phyloP scores from a whole-genome alignment of 2,329 filamentous ascomycete species.

The Trichoderma brevicompactum region DNA sequence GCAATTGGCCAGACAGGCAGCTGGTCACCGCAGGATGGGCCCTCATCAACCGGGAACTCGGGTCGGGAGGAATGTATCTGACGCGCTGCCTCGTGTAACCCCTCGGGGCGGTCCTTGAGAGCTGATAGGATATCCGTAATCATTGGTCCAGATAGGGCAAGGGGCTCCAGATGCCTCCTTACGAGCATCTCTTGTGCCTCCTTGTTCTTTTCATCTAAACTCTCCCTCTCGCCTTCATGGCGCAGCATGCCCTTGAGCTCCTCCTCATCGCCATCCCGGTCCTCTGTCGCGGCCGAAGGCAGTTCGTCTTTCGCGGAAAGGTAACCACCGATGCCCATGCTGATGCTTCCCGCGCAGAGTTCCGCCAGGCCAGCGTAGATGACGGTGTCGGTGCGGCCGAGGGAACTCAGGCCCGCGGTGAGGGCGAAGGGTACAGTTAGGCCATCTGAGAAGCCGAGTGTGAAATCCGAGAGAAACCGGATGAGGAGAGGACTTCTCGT shows the following conservation, averaged over 20 bases:
- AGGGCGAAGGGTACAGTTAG: conserved; percentile 76
- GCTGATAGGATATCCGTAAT: conserved; percentile 36
- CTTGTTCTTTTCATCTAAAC: conserved; percentile 31
- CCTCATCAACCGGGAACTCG: neutral
- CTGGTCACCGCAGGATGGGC: conserved; percentile 31
- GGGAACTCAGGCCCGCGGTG: conserved; percentile 68
- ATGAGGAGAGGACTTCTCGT: conserved; percentile 39
- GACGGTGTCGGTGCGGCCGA: conserved; percentile 64
- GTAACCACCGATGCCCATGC: conserved; percentile 74
- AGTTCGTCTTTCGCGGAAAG: conserved; percentile 58
- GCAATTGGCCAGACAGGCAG: conserved; percentile 45
- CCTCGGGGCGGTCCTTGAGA: conserved; percentile 39
- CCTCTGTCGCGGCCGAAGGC: conserved; percentile 12
- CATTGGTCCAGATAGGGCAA: conserved; percentile 36
- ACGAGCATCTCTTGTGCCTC: conserved; percentile 34
- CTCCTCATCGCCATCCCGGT: conserved; percentile 31
- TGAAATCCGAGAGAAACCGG: conserved; percentile 65
- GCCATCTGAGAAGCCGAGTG: conserved; percentile 74
- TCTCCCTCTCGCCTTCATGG: conserved; percentile 20
- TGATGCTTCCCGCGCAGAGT: conserved; percentile 71
- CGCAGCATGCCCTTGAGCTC: conserved; percentile 38
- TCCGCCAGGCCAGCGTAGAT: conserved; percentile 72
- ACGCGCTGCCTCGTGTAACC: conserved; percentile 35
- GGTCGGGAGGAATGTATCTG: conserved; percentile 31
- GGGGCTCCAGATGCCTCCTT: conserved; percentile 41